Percentiles rank a stretch among this genome's conserved stretches.
phyloP scores from a whole-genome alignment of 1,139 yeast species.

The Scheffersomyces segobiensis region DNA sequence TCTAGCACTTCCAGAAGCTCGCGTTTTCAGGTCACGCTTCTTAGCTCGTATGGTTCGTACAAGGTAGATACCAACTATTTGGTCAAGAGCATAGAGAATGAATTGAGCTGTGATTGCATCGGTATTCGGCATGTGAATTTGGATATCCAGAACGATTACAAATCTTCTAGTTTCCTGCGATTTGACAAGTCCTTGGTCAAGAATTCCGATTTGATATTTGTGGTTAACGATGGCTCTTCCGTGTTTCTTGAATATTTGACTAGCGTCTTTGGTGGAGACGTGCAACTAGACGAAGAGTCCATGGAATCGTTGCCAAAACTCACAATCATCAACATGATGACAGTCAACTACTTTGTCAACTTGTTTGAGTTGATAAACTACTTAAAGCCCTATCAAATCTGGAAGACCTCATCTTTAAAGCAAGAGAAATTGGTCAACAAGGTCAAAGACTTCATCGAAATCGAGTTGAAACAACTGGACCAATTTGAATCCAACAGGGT shows the following conservation, averaged over 20 bases:
- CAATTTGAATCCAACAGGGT: constrained; percentile 5
- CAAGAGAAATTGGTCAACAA: constrained; percentile 25
- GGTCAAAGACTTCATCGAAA: constrained; percentile 27
- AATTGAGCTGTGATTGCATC: constrained; percentile 6
- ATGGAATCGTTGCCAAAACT: constrained; percentile 23
- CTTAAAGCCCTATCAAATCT: constrained; percentile 39
- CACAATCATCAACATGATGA: constrained; percentile 42
- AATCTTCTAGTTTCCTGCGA: neutral
- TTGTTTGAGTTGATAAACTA: constrained; percentile 37
- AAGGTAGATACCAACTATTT: constrained; percentile 24
- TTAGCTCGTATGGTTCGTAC: constrained; percentile 19
- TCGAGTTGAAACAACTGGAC: constrained; percentile 18
- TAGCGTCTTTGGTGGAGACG: constrained; percentile 7
- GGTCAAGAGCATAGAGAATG: constrained; percentile 15
- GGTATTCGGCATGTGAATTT: constrained; percentile 20
- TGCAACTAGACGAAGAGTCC: neutral
- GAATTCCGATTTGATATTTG: constrained; percentile 31
- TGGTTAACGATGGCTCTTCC: constrained; percentile 44
- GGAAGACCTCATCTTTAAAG: constrained; percentile 40
- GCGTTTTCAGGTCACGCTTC: constrained; percentile 17
- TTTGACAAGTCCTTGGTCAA: constrained; percentile 12
- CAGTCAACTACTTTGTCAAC: constrained; percentile 42
- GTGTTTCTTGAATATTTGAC: constrained; percentile 28
- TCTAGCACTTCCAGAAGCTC: neutral
- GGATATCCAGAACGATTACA: neutral